These are phyloP conservation scores for Meyerozyma sp. DNA, from an alignment of 1,139 yeast genomes.

Conservation along the genomic window DNA sequence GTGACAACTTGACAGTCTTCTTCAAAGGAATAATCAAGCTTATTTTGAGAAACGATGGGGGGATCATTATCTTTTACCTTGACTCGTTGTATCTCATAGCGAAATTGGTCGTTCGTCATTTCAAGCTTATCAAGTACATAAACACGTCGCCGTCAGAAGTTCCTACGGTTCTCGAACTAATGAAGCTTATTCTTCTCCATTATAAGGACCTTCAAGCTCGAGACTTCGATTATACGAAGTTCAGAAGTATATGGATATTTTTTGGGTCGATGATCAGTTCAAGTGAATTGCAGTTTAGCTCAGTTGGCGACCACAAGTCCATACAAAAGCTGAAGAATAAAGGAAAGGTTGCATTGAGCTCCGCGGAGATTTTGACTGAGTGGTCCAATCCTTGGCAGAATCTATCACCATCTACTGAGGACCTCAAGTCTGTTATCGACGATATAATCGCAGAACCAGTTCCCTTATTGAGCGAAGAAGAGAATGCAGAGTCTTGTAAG, in stretches of 20 bases:
- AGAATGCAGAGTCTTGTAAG: not conserved
- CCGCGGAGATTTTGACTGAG: conserved; percentile 9
- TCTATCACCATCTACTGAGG: conserved; percentile 6
- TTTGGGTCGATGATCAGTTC: conserved; percentile 5
- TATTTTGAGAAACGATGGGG: conserved; percentile 37
- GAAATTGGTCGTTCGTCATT: conserved; percentile 30
- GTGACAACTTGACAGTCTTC: conserved; percentile 37
- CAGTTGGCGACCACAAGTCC: conserved; percentile 3
- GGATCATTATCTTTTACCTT: conserved; percentile 35
- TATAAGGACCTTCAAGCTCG: conserved; percentile 10
- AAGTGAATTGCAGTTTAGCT: not conserved
- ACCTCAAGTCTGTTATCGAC: conserved; percentile 6
- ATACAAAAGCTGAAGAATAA: not conserved
- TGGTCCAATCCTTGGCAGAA: conserved; percentile 6
- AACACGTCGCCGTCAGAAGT: conserved; percentile 6
- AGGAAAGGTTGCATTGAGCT: conserved; percentile 6
- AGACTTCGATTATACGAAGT: conserved; percentile 9
- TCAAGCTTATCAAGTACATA: conserved; percentile 31
- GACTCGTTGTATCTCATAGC: conserved; percentile 37
- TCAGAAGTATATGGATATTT: conserved; percentile 9
- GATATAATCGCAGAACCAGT: not conserved
- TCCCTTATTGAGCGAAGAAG: not conserved
- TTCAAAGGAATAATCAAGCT: conserved; percentile 34
- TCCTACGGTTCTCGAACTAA: conserved; percentile 9
- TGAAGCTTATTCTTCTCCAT: conserved; percentile 7